Evolutionary conservation across 2,329 filamentous ascomycete genomes (phyloP).

Genomic region (Beauveria rudraprayagi): DNA sequence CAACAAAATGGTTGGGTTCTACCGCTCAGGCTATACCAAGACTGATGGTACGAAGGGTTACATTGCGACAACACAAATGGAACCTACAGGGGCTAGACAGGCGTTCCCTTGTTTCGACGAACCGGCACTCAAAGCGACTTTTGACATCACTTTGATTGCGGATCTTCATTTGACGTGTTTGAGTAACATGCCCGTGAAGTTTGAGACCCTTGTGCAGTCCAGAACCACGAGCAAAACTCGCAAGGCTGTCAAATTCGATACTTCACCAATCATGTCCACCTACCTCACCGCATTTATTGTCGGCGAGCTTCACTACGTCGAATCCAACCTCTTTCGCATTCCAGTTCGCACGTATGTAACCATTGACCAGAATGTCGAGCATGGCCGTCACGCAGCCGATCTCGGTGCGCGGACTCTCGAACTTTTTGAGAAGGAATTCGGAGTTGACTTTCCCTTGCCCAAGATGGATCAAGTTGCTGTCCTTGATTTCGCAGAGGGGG

Average conservation of each 20-base stretch:
- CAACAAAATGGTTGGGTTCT: constrained; percentile 97
- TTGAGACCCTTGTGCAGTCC: constrained; percentile 64
- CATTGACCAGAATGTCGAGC: constrained; percentile 79
- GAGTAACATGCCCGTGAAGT: constrained; percentile 92
- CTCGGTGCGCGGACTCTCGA: constrained; percentile 81
- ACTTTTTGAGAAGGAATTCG: constrained; percentile 94
- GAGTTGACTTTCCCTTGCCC: constrained; percentile 56
- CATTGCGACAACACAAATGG: constrained; percentile 91
- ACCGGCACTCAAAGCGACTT: constrained; percentile 85
- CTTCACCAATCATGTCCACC: constrained; percentile 88
- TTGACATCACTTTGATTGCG: constrained; percentile 83
- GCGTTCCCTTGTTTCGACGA: constrained; percentile 97
- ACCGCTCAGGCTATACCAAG: constrained; percentile 87
- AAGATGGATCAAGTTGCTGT: constrained; percentile 70
- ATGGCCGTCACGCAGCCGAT: constrained; percentile 83
- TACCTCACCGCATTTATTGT: constrained; percentile 92
- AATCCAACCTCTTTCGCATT: constrained; percentile 84
- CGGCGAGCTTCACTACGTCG: constrained; percentile 87
- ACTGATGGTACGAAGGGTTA: constrained; percentile 70
- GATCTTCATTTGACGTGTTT: constrained; percentile 82
- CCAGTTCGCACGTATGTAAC: constrained; percentile 90
- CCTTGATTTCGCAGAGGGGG: constrained; percentile 89
- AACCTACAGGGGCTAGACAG: constrained; percentile 85
- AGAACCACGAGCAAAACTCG: constrained; percentile 20
- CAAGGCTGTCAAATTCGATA: constrained; percentile 87